Evolutionary conservation across 441 rosid species (phyloP).

Genomic region (Populus hybrid): DNA sequence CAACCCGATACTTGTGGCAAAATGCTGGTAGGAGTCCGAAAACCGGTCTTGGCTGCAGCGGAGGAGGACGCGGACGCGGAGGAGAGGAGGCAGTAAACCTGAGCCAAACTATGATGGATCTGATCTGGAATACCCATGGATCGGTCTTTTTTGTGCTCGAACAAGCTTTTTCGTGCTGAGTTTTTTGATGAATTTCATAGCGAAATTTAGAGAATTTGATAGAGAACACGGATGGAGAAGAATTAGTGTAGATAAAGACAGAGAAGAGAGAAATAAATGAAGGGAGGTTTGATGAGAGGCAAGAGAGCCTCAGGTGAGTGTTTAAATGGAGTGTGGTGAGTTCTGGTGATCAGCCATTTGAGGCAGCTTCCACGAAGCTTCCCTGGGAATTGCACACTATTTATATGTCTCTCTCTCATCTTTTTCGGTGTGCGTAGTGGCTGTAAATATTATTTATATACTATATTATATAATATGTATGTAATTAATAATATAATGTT

Average conservation of each 20-base stretch:
- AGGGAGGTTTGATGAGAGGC: constrained; percentile 12
- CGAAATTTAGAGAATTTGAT: not conserved
- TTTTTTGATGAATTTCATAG: constrained; percentile 49
- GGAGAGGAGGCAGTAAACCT: constrained; percentile 32
- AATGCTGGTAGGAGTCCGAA: constrained; percentile 65
- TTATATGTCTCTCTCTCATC: not conserved
- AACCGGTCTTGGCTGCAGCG: not conserved
- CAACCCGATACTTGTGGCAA: constrained; percentile 39
- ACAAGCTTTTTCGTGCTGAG: constrained; percentile 64
- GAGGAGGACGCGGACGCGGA: constrained; percentile 20
- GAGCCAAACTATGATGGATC: constrained; percentile 62
- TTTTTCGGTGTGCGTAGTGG: not conserved
- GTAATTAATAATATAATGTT: no score
- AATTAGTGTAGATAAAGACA: not conserved
- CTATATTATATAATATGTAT: not conserved
- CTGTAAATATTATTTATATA: not conserved
- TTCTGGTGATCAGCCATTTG: constrained; percentile 2
- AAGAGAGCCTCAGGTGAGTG: constrained; percentile 12
- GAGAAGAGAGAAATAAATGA: not conserved
- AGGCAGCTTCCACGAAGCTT: constrained; percentile 84
- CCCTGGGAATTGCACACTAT: constrained; percentile 9
- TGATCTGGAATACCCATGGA: constrained; percentile 47
- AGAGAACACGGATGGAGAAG: not conserved
- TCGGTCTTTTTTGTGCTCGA: constrained; percentile 40
- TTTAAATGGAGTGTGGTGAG: constrained; percentile 28